Percentiles rank a stretch among this genome's conserved stretches.
Evolutionary conservation across 208 protist genomes (phyloP).

Genomic region (Phytomonas francai): DNA sequence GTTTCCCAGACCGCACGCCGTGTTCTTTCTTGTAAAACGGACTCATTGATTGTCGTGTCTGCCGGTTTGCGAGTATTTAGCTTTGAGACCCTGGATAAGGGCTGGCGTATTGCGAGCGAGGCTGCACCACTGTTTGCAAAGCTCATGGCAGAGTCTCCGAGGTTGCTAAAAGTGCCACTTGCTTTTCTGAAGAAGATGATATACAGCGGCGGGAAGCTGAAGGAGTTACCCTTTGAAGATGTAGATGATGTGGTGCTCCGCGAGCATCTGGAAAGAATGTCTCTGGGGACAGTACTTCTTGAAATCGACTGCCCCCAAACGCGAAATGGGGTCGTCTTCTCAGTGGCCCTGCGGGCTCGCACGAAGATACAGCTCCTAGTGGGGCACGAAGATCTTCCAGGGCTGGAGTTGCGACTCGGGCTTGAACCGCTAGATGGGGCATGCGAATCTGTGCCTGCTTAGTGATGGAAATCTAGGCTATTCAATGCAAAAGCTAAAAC

Average conservation of each 20-base stretch:
- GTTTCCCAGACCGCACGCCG: slow-evolving; percentile 41
- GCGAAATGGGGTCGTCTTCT: slow-evolving; percentile 38
- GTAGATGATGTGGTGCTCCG: slow-evolving; percentile 43
- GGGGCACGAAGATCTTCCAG: slow-evolving; percentile 75
- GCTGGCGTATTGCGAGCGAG: slow-evolving; percentile 74
- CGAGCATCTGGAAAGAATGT: slow-evolving; percentile 27
- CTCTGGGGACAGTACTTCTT: slow-evolving; percentile 54
- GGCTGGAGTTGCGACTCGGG: slow-evolving; percentile 65
- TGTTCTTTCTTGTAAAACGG: slow-evolving; percentile 54
- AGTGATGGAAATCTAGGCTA: neutral
- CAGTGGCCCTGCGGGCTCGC: slow-evolving; percentile 59
- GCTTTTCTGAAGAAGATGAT: slow-evolving; percentile 47
- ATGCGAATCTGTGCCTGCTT: neutral
- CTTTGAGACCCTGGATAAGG: slow-evolving; percentile 53
- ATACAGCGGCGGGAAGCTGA: slow-evolving; percentile 43
- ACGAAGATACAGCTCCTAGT: slow-evolving; percentile 65
- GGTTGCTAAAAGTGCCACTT: slow-evolving; percentile 42
- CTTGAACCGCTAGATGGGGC: neutral
- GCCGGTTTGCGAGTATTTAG: slow-evolving; percentile 71
- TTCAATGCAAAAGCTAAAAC: neutral
- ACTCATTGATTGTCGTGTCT: slow-evolving; percentile 61
- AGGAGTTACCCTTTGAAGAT: slow-evolving; percentile 42
- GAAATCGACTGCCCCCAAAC: slow-evolving; percentile 30
- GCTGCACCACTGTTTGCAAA: slow-evolving; percentile 58
- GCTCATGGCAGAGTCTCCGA: slow-evolving; percentile 46